Evolutionary conservation across 2,329 filamentous ascomycete species (phyloP).

Genomic region (Fusarium mexicanum): DNA sequence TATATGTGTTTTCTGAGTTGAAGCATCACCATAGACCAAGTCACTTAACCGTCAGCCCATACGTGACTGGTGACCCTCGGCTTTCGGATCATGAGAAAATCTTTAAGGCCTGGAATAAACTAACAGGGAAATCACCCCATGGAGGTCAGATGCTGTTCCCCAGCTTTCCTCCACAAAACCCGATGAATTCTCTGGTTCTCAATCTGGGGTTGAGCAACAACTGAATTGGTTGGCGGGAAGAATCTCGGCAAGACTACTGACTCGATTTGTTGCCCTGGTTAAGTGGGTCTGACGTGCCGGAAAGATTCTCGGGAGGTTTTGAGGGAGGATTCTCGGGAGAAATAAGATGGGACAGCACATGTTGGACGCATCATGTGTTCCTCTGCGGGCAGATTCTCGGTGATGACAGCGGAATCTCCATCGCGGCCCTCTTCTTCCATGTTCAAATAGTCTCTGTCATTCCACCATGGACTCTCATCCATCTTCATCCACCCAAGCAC

Average conservation of each 20-base stretch:
- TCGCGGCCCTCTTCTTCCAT: neutral
- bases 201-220: neutral
- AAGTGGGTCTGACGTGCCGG: neutral
- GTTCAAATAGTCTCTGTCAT: neutral
- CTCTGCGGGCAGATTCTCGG: neutral
- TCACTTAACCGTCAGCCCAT: neutral
- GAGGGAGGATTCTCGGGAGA: neutral
- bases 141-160: conserved; percentile 20
- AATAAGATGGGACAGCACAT: neutral
- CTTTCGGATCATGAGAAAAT: neutral
- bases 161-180: conserved; percentile 14
- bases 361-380: neutral
- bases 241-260: neutral
- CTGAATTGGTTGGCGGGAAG: neutral
- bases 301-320: conserved; percentile 12
- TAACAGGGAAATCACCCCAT: conserved; percentile 9
- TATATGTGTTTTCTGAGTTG: conserved; percentile 5
- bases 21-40: neutral
- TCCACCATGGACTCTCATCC: neutral
- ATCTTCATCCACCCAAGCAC: neutral
- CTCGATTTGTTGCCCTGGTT: neutral
- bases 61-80: neutral
- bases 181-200: neutral
- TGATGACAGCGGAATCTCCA: too few relatives aligned
- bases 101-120: neutral